Evolutionary conservation across 306 rosid genomes (phyloP).

Genomic region (Castanospermum australe): DNA sequence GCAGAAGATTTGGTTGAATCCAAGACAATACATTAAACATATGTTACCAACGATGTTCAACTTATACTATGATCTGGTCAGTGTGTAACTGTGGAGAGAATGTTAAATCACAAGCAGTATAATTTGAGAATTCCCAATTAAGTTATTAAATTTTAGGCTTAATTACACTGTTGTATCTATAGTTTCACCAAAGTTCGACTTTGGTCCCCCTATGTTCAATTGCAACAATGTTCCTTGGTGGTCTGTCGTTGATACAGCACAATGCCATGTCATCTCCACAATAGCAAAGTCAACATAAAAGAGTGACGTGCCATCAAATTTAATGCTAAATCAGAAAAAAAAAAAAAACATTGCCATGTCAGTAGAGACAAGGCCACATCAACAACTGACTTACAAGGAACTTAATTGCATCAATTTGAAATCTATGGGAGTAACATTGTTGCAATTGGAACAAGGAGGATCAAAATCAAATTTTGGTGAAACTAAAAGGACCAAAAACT

Average conservation of each 20-base stretch:
- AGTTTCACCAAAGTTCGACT: neutral
- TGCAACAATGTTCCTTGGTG: neutral
- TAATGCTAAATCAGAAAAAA: neutral
- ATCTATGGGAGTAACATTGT: neutral
- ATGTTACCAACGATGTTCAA: neutral
- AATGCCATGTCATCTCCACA: neutral
- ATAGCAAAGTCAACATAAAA: neutral
- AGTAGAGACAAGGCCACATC: neutral
- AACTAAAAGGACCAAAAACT: neutral
- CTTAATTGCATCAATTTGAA: neutral
- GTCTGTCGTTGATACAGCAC: neutral
- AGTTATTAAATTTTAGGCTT: neutral
- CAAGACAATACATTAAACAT: neutral
- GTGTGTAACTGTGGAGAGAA: neutral
- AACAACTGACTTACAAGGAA: neutral
- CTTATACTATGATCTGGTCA: neutral
- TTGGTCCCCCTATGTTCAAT: neutral
- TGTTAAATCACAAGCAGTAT: neutral
- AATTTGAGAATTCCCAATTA: neutral
- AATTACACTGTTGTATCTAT: neutral
- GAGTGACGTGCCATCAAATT: neutral
- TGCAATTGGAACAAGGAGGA: neutral
- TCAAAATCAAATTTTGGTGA: neutral
- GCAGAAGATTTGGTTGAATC: too few relatives aligned
- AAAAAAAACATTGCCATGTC: neutral